phyloP scores from a whole-genome alignment of 2,329 filamentous ascomycete genomes.

The Diaporthe capsici region DNA sequence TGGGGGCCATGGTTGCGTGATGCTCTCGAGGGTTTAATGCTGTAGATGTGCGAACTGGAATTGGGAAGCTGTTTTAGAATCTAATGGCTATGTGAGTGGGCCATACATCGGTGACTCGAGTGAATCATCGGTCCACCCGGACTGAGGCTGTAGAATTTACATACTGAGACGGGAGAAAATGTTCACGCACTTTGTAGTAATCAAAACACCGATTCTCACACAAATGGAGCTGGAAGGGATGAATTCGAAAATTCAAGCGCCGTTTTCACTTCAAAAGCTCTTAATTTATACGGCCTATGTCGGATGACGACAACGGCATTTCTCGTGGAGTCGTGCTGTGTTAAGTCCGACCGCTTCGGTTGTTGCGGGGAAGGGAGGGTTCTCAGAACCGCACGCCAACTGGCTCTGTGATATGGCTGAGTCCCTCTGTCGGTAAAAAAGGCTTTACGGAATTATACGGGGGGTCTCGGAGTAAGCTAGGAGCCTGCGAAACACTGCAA shows the following conservation, averaged over 20 bases:
- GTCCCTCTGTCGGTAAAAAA: neutral
- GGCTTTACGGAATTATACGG: conserved; percentile 2
- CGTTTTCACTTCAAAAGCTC: neutral
- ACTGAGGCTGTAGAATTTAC: neutral
- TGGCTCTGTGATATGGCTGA: neutral
- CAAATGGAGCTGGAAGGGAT: neutral
- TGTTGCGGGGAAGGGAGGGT: conserved; percentile 21
- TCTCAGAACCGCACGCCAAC: neutral
- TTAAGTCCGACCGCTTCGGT: conserved; percentile 17
- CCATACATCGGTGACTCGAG: too few species aligned
- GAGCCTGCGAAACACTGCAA: neutral
- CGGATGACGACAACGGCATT: conserved; percentile 22
- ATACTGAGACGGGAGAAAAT: neutral
- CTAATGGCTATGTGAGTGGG: neutral
- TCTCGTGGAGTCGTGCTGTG: conserved; percentile 7
- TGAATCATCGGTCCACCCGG: neutral
- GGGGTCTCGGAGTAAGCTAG: neutral
- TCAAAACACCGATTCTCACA: neutral
- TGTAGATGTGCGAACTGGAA: neutral
- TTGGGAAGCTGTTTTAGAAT: too few species aligned
- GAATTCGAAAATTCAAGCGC: neutral
- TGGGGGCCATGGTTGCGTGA: conserved; percentile 64
- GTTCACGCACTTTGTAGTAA: neutral
- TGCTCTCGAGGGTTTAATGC: neutral
- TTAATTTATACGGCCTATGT: neutral